These are phyloP conservation scores for Astragalus membranaceus DNA, from an alignment of 306 rosid species.

Conservation along the genomic window DNA sequence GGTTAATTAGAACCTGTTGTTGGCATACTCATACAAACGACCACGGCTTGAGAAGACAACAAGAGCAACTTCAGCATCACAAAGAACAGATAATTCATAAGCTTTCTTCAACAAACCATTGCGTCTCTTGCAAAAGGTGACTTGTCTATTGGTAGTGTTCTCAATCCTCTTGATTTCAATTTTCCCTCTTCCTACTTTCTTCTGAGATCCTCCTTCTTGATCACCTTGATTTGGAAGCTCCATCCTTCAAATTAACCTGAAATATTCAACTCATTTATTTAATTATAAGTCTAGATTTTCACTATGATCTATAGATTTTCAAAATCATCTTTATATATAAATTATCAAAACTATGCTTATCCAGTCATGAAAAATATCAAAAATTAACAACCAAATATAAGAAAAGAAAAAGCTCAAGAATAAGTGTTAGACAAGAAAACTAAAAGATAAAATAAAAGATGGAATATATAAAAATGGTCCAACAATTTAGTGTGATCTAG, in stretches of 20 bases:
- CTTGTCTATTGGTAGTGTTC: slow-evolving; percentile 84
- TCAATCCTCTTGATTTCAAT: slow-evolving; percentile 87
- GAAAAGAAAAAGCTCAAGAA: background rate
- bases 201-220: slow-evolving; percentile 61
- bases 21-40: slow-evolving; percentile 89
- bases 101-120: slow-evolving; percentile 91
- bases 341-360: background rate
- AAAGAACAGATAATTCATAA: slow-evolving; percentile 74
- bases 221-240: slow-evolving; percentile 44
- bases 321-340: too few species aligned
- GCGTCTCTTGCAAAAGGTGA: slow-evolving; percentile 83
- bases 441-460: too few species aligned
- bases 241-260: slow-evolving; percentile 39
- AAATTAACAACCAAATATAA: background rate
- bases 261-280: too few species aligned
- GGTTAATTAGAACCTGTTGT: slow-evolving; percentile 66
- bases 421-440: background rate
- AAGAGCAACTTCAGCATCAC: slow-evolving; percentile 96
- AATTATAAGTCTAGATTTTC: too few species aligned
- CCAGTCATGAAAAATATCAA: background rate
- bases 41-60: slow-evolving; percentile 85
- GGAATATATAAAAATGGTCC: background rate
- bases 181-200: slow-evolving; percentile 81
- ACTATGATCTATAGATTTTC: too few species aligned
- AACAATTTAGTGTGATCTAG: slow-evolving; percentile 5